Evolutionary conservation across 1,284 basidiomycete genomes (phyloP).

Genomic region (Puccinia novopanici): DNA sequence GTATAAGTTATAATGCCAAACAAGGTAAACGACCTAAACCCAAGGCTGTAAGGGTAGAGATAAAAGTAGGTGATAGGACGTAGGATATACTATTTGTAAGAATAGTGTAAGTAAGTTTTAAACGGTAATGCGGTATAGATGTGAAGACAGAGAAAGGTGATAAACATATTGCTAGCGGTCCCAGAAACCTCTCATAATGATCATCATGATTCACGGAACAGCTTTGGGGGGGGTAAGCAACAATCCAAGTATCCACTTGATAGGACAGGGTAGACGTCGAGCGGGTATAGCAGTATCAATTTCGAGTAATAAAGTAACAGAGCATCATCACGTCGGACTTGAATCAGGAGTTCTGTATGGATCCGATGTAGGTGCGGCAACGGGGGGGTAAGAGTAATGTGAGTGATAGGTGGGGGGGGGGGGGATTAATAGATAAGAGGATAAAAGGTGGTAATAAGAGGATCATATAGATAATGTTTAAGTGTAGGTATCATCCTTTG

Average conservation of each 20-base stretch:
- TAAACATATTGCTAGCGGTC: background rate
- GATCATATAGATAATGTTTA: background rate
- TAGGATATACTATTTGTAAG: slow-evolving; percentile 6
- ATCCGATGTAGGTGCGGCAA: slow-evolving; percentile 5
- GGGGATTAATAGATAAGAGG: no score
- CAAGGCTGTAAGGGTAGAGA: background rate
- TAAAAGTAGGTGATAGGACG: slow-evolving; percentile 10
- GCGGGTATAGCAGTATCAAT: slow-evolving; percentile 8
- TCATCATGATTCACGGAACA: slow-evolving; percentile 6
- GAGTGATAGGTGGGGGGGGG: no score
- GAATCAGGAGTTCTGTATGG: background rate
- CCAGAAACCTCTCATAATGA: slow-evolving; percentile 3
- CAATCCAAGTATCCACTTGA: slow-evolving; percentile 4
- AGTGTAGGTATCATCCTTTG: no score
- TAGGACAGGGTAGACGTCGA: slow-evolving; percentile 7
- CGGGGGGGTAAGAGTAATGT: slow-evolving; percentile 4
- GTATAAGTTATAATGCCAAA: slow-evolving; percentile 1
- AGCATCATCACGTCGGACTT: slow-evolving; percentile 3
- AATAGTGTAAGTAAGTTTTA: slow-evolving; percentile 14
- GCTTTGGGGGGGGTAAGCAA: slow-evolving; percentile 5
- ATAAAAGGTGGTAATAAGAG: no score
- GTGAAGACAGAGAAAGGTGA: slow-evolving; percentile 12
- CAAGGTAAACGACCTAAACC: background rate
- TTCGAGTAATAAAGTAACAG: slow-evolving; percentile 2
- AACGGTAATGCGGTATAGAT: background rate